Conservation (phyloP, 352 stramenopile genomes). For the Halophytophthora polymorphica region DNA sequence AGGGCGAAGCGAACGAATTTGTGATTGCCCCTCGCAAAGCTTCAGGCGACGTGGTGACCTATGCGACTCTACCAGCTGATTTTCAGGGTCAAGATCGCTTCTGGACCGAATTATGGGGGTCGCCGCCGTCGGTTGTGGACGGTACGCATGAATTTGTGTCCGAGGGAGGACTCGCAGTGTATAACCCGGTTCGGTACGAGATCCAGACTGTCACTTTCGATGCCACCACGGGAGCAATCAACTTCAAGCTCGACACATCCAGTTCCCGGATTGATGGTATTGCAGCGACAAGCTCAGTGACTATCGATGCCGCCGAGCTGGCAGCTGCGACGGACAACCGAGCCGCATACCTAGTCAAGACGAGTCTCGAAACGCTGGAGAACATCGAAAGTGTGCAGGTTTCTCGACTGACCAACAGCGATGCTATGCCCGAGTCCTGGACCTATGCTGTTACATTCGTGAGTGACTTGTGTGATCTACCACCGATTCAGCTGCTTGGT, state of each 20-base stretch:
- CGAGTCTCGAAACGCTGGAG: slow-evolving; percentile 69
- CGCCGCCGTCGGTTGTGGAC: slow-evolving; percentile 69
- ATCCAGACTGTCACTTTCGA: slow-evolving; percentile 87
- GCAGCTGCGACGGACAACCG: slow-evolving; percentile 34
- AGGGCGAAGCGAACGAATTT: slow-evolving; percentile 94
- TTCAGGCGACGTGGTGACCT: slow-evolving; percentile 87
- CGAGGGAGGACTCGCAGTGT: slow-evolving; percentile 89
- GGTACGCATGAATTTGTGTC: slow-evolving; percentile 90
- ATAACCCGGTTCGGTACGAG: slow-evolving; percentile 90
- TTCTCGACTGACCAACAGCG: slow-evolving; percentile 38
- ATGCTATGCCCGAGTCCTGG: slow-evolving; percentile 28
- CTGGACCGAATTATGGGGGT: slow-evolving; percentile 94
- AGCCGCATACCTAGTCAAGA: slow-evolving; percentile 76
- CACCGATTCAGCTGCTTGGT: slow-evolving; percentile 54
- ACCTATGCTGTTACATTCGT: slow-evolving; percentile 88
- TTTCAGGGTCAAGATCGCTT: slow-evolving; percentile 93
- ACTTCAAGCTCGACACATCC: slow-evolving; percentile 76
- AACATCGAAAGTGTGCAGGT: slow-evolving; percentile 88
- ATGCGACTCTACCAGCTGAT: slow-evolving; percentile 63
- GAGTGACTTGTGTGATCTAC: slow-evolving; percentile 80
- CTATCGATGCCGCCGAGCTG: slow-evolving; percentile 43
- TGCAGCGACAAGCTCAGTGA: slow-evolving; percentile 34
- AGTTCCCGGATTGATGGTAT: slow-evolving; percentile 43
- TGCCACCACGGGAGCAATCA: slow-evolving; percentile 55
- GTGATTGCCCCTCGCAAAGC: slow-evolving; percentile 92